Conservation (phyloP, 805 yeast species). For the Ogataea trehalophila region DNA sequence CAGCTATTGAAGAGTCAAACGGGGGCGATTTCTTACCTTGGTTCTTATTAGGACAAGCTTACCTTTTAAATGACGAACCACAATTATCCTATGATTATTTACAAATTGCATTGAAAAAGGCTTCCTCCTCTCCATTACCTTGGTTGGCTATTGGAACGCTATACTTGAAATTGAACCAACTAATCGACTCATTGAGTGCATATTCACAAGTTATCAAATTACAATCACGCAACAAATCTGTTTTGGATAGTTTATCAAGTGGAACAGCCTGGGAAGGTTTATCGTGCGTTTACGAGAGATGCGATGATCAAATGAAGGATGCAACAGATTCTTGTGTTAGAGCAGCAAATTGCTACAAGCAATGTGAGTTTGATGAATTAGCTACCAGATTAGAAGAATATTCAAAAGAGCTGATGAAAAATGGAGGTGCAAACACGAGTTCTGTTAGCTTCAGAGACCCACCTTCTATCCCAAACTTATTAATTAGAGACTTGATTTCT, state of each 20-base stretch:
- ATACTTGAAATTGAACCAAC: constrained; percentile 52
- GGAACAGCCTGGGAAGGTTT: constrained; percentile 66
- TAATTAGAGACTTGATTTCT: constrained; percentile 40
- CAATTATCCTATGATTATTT: constrained; percentile 50
- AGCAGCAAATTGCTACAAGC: constrained; percentile 45
- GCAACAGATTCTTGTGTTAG: constrained; percentile 56
- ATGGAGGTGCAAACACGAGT: constrained; percentile 38
- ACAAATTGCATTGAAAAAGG: constrained; percentile 50
- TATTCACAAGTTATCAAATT: constrained; percentile 59
- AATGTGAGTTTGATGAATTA: constrained; percentile 40
- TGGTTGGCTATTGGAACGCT: constrained; percentile 66
- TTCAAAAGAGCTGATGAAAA: constrained; percentile 37
- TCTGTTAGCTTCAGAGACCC: constrained; percentile 44
- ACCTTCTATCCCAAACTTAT: constrained; percentile 41
- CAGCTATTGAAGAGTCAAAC: constrained; percentile 12
- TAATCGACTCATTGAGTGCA: constrained; percentile 63
- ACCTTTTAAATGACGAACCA: constrained; percentile 41
- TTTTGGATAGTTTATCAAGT: constrained; percentile 27
- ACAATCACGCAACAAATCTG: constrained; percentile 42
- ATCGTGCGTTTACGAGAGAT: constrained; percentile 56
- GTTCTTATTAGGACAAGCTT: constrained; percentile 51
- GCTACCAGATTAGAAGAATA: constrained; percentile 40
- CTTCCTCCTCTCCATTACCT: constrained; percentile 50
- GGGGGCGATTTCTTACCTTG: constrained; percentile 54
- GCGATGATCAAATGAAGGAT: constrained; percentile 55